Evolutionary conservation across 2,329 filamentous ascomycete species (phyloP).

Genomic region (Metarhizium album): DNA sequence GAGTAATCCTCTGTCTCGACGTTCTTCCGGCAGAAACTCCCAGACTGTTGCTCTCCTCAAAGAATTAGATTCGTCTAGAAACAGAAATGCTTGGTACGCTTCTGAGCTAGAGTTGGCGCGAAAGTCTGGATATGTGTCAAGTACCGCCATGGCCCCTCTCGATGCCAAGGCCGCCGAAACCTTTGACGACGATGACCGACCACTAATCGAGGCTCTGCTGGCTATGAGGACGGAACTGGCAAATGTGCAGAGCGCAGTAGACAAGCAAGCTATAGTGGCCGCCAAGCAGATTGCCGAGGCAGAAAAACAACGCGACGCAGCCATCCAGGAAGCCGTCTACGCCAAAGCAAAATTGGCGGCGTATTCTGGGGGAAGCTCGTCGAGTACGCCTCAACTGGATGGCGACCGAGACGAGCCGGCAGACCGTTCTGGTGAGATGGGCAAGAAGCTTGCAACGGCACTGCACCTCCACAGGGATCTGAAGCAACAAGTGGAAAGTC

Average conservation of each 20-base stretch:
- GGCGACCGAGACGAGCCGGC: slow-evolving; percentile 50
- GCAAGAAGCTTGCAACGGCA: slow-evolving; percentile 70
- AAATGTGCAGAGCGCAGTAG: slow-evolving; percentile 82
- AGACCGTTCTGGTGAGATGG: slow-evolving; percentile 54
- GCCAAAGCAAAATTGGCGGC: slow-evolving; percentile 87
- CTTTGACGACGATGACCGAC: slow-evolving; percentile 85
- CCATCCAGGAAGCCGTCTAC: slow-evolving; percentile 91
- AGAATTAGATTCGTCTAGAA: slow-evolving; percentile 76
- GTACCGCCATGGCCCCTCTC: slow-evolving; percentile 58
- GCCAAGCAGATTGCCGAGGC: slow-evolving; percentile 87
- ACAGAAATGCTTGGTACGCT: slow-evolving; percentile 91
- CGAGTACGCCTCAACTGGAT: slow-evolving; percentile 48
- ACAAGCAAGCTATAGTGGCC: slow-evolving; percentile 75
- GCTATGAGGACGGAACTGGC: slow-evolving; percentile 83
- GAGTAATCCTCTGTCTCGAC: slow-evolving; percentile 47
- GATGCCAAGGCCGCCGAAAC: slow-evolving; percentile 68
- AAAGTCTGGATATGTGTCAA: slow-evolving; percentile 77
- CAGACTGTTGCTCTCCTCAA: slow-evolving; percentile 68
- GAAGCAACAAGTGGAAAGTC: slow-evolving; percentile 61
- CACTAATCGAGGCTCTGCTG: slow-evolving; percentile 82
- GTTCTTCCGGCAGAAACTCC: slow-evolving; percentile 49
- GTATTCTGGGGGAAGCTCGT: slow-evolving; percentile 53
- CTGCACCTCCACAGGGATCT: slow-evolving; percentile 71
- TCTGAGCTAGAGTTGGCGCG: slow-evolving; percentile 87
- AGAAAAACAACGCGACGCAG: slow-evolving; percentile 86